Evolutionary conservation across 2,329 filamentous ascomycete genomes (phyloP), one percentile per base, ranked within the genome.

Genomic region (Ascochyta clinopodiicola): DNA sequence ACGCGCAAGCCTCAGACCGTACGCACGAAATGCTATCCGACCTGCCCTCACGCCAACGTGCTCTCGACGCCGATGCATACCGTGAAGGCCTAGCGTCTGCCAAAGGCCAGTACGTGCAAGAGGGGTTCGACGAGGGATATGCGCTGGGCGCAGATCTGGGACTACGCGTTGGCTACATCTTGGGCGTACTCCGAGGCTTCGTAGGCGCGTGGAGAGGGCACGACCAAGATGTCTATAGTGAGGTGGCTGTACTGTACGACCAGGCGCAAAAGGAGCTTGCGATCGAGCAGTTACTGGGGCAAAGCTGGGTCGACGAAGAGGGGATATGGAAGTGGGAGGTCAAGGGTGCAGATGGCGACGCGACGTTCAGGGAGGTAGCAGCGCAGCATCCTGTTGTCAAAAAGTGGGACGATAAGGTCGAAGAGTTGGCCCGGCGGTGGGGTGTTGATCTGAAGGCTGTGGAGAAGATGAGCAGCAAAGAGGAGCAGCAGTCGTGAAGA

Each of bases 121-220:
- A 82, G 13, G 94, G 94, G 0, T 98, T 99, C 70, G 95, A 99
- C 72, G 91, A 94, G 61, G 94, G 94, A 0, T 98, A 92, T 73
- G 82, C 86, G 13, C 81, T 98, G 0, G 95, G 95, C 12, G 93
- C 92, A 0, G 87, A 88, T 46, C 79, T 98, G 27, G 95, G 94
- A 0, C 74, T 90, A 61, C 82, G 83, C 25, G 88, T 87, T 0
- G 95, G 95, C 0, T 86, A 86, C 62, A 78, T 96, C 12, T 74
- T 96, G 3, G 95, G 95, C 0, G 78, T 91, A 4, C 70, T 97
- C 6, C 91, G 96, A 68, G 92, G 89, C 0, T 76, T 96, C 19
- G 75, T 80, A 0, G 77, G 78, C 13, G 85, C 86, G 9, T 61
- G 84, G 52, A 64, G 57, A 36, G 69, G 56, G 2, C 61, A 64